Evolutionary conservation across 139 green algal genomes (phyloP), one percentile per base, ranked within the genome.

Genomic region (Gonium pectorale): DNA sequence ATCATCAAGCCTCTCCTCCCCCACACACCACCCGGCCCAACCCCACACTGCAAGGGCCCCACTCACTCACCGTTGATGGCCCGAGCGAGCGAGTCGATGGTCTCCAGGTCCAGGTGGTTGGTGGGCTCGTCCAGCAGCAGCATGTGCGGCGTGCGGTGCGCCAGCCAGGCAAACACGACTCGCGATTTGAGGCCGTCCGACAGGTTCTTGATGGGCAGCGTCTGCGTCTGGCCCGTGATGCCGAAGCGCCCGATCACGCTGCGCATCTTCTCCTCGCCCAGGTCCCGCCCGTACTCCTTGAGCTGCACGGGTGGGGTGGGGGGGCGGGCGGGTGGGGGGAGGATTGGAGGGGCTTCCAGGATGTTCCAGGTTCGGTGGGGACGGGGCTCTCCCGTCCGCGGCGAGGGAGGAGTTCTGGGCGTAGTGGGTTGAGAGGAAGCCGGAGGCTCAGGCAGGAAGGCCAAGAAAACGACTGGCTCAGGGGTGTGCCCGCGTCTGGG

Each of bases 121-220:
- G 89, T 94, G 70, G 89, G 90, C 83, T 92, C 88, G 38, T 87
- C 82, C 69, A 74, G 81, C 81, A 87, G 70, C 67, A 81, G 70
- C 70, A 82, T 77, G 46, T 87, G 71, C 31, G 70, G 82, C 35
- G 73, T 96, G 35, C 89, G 81, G 86, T 93, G 90, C 44, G 93
- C 92, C 71, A 99, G 91, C 95, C 94, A 97, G 9, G 95, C 94
- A 90, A 99, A 99, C 67, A 99, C 94, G 41, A 99, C 86, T 35
- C 97, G 91, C 11, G 79, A 94, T 86, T 96, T 96, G 40, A 99
- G 94, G 15, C 97, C 97, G 69, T 99, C 97, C 31, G 92, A 97
- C 54, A 99, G 90, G 82, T 97, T 92, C 62, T 81, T 86, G 78
- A 98, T 98, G 29, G 82, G 80, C 80, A 95, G 90, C 33, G 94